Evolutionary conservation across 257 asterid genomes (phyloP), one percentile per base, ranked within the genome.

Genomic region (Solanum tarijense): DNA sequence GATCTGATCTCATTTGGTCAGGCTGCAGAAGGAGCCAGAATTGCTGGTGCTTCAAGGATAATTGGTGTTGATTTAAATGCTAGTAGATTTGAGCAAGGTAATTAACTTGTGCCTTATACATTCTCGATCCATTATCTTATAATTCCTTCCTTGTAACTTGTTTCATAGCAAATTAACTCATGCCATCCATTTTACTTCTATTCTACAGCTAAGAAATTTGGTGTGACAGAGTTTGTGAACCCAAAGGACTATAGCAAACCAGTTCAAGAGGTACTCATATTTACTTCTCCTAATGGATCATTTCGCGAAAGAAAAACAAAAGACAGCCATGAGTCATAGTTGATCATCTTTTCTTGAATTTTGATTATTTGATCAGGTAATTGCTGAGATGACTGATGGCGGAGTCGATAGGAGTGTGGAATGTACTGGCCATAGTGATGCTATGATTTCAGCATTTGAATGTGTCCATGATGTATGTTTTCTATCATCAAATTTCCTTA

Each of bases 11-110:
- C 12, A 14, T 71, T 35, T 31, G 69, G 25, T 25, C 88, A 95
- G 96, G 98, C 98, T 85, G 98, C 98, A 23, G 98, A 95, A 91
- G 98, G 98, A 78, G 98, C 98, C 1, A 90, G 96, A 88, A 68
- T 95, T 86, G 94, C 98, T 48, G 96, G 96, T 29, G 98, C 94
- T 71, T 93, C 98, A 25, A 91, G 98, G 90, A 91, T 95, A 6
- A 95, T 95, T 62, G 98, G 98, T 10, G 90, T 95, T 68, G 98
- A 94, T 75, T 86, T 95, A 86, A 95, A 94, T 78, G n/a, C 93
- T 35, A 89, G 90, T 75, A 92, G 96, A 89, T 95, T 93, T 82
- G 93, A 94, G 84, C 88, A 88, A 89, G 98, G 98, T 91, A 86
- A 38, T 20, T 46, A 41, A 82, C 1, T 48, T 29, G 4, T 12